These are phyloP conservation scores for Mycena venus DNA, from an alignment of 768 basidiomycete species.

Conservation along the genomic window DNA sequence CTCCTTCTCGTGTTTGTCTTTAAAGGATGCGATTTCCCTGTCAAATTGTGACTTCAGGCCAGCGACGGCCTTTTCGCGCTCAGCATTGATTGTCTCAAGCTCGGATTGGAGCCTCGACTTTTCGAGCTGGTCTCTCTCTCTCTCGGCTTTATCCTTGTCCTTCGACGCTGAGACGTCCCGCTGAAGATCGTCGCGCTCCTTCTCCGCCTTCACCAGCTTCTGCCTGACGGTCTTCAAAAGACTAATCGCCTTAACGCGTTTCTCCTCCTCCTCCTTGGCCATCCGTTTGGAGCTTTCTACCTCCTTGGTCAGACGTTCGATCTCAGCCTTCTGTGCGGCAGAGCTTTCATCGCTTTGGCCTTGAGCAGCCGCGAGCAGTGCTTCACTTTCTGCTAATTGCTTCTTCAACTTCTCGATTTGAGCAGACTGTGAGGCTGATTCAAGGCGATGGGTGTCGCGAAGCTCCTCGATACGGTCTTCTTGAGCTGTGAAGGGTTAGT, in stretches of 20 bases:
- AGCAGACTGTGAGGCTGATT: slow-evolving; percentile 82
- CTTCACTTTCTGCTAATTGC: slow-evolving; percentile 80
- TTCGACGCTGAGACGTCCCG: slow-evolving; percentile 67
- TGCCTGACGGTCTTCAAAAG: slow-evolving; percentile 95
- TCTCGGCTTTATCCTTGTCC: slow-evolving; percentile 68
- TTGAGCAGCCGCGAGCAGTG: slow-evolving; percentile 73
- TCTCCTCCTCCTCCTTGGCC: slow-evolving; percentile 97
- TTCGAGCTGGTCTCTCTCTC: slow-evolving; percentile 68
- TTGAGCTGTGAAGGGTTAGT: slow-evolving; percentile 68
- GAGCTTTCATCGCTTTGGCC: slow-evolving; percentile 63
- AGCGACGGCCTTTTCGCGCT: slow-evolving; percentile 74
- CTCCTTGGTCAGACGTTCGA: slow-evolving; percentile 74
- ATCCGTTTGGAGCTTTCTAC: slow-evolving; percentile 68
- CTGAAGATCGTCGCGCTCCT: slow-evolving; percentile 86
- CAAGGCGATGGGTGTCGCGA: slow-evolving; percentile 84
- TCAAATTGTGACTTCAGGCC: slow-evolving; percentile 78
- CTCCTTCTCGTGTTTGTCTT: slow-evolving; percentile 85
- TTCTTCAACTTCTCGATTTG: slow-evolving; percentile 78
- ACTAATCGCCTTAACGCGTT: slow-evolving; percentile 93
- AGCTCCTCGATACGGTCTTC: slow-evolving; percentile 89
- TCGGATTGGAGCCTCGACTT: slow-evolving; percentile 71
- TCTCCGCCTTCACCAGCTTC: slow-evolving; percentile 97
- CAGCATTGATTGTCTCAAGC: slow-evolving; percentile 68
- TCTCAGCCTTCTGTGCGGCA: slow-evolving; percentile 65
- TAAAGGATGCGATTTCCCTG: slow-evolving; percentile 71